Conservation (phyloP, 306 rosid genomes). For the Sesbania bispinosa region DNA sequence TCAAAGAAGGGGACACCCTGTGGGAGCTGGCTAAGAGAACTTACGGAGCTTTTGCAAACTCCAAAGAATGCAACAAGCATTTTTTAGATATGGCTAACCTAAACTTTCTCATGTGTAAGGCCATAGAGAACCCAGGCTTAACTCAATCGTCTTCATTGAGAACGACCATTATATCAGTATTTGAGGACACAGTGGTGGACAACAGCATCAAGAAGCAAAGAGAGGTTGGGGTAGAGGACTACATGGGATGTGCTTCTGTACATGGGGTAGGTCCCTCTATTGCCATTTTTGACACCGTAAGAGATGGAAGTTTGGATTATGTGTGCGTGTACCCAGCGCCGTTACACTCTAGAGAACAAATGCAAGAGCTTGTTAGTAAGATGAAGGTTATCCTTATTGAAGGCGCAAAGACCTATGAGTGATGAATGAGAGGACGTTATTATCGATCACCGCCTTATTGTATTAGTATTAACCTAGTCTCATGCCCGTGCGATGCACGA, state of each 20-base stretch:
- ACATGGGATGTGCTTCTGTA: constrained; percentile 62
- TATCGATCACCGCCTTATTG: no score
- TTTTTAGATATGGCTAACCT: constrained; percentile 63
- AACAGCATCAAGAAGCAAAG: background rate
- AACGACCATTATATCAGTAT: constrained; percentile 48
- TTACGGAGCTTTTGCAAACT: constrained; percentile 36
- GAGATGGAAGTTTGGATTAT: constrained; percentile 51
- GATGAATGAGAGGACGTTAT: no score
- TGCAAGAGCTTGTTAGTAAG: constrained; percentile 38
- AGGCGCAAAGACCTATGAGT: background rate
- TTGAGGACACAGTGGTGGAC: constrained; percentile 57
- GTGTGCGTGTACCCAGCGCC: constrained; percentile 63
- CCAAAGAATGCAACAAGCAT: constrained; percentile 46
- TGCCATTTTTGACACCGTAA: constrained; percentile 48
- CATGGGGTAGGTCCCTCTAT: constrained; percentile 70
- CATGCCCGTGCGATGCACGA: no score
- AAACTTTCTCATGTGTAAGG: constrained; percentile 54
- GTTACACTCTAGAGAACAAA: constrained; percentile 52
- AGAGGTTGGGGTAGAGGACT: constrained; percentile 47
- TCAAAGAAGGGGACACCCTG: constrained; percentile 53
- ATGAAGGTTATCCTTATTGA: constrained; percentile 49
- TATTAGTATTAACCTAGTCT: no score
- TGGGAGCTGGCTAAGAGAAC: constrained; percentile 61
- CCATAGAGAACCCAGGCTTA: constrained; percentile 51
- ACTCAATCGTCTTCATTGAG: constrained; percentile 53